Conservation (phyloP, 2,329 filamentous ascomycete species). For the Coniosporium tulheliwenetii region DNA sequence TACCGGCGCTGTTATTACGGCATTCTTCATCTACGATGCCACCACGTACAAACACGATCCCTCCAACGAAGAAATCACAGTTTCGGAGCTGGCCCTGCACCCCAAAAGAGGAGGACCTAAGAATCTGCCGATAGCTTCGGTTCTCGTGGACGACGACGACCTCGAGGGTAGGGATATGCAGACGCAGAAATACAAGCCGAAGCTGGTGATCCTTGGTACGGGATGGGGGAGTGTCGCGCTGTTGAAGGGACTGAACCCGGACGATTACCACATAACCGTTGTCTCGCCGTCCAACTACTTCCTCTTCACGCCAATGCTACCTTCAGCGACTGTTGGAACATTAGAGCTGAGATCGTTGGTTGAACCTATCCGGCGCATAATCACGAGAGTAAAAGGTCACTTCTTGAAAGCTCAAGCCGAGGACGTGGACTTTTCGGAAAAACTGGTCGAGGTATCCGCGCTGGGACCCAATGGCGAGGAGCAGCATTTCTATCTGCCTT, state of each 20-base stretch:
- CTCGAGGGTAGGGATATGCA: conserved; percentile 42
- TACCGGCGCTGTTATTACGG: conserved; percentile 52
- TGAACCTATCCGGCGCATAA: conserved; percentile 78
- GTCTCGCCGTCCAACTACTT: conserved; percentile 95
- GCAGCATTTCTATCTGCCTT: conserved; percentile 79
- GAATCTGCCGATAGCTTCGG: conserved; percentile 81
- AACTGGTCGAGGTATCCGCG: conserved; percentile 76
- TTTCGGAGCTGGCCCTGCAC: conserved; percentile 70
- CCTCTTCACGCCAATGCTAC: conserved; percentile 94
- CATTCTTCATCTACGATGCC: conserved; percentile 89
- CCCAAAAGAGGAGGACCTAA: conserved; percentile 80
- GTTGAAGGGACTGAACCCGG: conserved; percentile 75
- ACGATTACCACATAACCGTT: conserved; percentile 91
- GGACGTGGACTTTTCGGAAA: conserved; percentile 81
- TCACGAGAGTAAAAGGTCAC: conserved; percentile 64
- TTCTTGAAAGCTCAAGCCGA: conserved; percentile 79
- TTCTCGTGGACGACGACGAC: conserved; percentile 81
- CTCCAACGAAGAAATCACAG: conserved; percentile 54
- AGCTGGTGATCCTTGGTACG: conserved; percentile 79
- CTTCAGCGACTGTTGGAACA: conserved; percentile 91
- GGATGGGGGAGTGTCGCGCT: conserved; percentile 92
- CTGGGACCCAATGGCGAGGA: conserved; percentile 54
- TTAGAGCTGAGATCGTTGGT: conserved; percentile 81
- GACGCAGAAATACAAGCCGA: conserved; percentile 71
- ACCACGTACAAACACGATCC: conserved; percentile 69